Evolutionary conservation across 176 grass and related monocot genomes (phyloP).

Genomic region (Eragrostis curvula): DNA sequence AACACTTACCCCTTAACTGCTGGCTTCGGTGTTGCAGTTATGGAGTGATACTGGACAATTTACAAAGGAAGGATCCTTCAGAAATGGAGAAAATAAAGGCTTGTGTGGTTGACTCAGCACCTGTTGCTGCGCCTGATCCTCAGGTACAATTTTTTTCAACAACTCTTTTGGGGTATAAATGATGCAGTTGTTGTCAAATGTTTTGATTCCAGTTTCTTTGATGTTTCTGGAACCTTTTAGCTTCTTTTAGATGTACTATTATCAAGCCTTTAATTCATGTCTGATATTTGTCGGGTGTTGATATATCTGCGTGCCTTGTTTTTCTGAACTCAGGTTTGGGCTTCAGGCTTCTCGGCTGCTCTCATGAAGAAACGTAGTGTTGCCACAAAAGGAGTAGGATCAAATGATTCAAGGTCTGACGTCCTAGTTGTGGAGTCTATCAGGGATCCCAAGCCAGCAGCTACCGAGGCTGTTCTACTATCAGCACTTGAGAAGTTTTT

Average conservation of each 20-base stretch:
- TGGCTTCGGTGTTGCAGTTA: conserved; percentile 60
- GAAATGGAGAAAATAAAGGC: conserved; percentile 83
- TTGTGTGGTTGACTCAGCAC: conserved; percentile 82
- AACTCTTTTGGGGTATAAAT: not conserved
- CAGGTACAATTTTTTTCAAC: conserved; percentile 58
- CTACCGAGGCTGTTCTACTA: conserved; percentile 64
- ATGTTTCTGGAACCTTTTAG: not conserved
- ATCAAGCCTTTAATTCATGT: not conserved
- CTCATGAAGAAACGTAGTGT: conserved; percentile 85
- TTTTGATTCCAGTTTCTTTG: too few species aligned
- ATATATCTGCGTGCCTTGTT: not conserved
- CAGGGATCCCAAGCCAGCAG: conserved; percentile 53
- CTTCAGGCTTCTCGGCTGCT: conserved; percentile 92
- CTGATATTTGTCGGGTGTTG: not conserved
- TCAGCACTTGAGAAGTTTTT: conserved; percentile 80
- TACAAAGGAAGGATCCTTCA: conserved; percentile 64
- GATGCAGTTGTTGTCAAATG: too few species aligned
- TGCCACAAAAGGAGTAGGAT: conserved; percentile 55
- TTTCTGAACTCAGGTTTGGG: conserved; percentile 74
- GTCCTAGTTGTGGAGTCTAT: conserved; percentile 53
- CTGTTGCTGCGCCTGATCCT: conserved; percentile 83
- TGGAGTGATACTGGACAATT: conserved; percentile 80
- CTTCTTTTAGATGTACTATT: not conserved
- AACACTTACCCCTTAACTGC: too few species aligned
- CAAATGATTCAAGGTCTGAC: conserved; percentile 42